Percentiles rank a stretch among this genome's conserved stretches.
Conservation (phyloP, 352 stramenopile genomes). For the Phytophthora tubulina region DNA sequence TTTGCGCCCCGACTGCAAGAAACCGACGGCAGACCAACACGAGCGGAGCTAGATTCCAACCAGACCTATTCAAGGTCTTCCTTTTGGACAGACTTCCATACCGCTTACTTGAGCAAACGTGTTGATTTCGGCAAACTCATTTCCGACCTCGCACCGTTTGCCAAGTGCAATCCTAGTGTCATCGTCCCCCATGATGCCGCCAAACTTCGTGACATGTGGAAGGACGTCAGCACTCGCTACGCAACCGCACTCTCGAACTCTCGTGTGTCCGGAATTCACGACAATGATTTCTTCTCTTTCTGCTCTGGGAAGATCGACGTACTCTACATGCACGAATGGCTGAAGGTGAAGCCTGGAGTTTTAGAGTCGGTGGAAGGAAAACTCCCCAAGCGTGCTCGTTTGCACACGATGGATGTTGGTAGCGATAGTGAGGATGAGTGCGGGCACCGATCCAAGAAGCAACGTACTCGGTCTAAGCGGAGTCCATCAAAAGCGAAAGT, state of each 20-base stretch:
- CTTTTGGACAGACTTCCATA: slow-evolving; percentile 3
- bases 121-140: neutral
- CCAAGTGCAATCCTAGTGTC: neutral
- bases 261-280: neutral
- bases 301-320: slow-evolving; percentile 12
- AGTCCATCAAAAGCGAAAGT: neutral
- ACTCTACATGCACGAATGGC: slow-evolving; percentile 12
- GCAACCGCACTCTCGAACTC: slow-evolving; percentile 1
- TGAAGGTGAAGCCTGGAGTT: neutral
- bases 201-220: slow-evolving; percentile 15
- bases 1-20: neutral
- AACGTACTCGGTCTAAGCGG: neutral
- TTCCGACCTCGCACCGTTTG: neutral
- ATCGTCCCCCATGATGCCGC: neutral
- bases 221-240: slow-evolving; percentile 2
- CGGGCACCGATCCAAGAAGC: neutral
- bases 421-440: neutral
- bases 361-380: neutral
- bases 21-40: slow-evolving; percentile 6
- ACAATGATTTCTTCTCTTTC: slow-evolving; percentile 18
- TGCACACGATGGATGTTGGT: neutral
- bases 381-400: slow-evolving; percentile 2
- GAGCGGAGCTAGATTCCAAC: slow-evolving; percentile 7
- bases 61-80: neutral
- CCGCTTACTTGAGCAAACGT: neutral